Base-by-base conservation (phyloP, 2,329 filamentous ascomycete genomes). In the Ophiostoma triangulosporum region DNA sequence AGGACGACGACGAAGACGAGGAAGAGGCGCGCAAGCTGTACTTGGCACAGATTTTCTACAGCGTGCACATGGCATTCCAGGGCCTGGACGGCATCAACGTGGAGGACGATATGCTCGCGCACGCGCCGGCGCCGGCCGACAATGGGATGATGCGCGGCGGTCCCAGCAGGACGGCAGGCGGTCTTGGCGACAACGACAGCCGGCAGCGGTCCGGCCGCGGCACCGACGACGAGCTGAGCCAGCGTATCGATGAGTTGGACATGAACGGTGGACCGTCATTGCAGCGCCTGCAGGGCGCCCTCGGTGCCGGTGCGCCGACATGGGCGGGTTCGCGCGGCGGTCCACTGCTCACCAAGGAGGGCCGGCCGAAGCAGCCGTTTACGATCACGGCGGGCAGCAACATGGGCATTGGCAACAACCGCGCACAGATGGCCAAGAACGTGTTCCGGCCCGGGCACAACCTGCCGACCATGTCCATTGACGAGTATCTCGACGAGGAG, bases 401-500 rank as follows among this genome's bases (percentile, higher is more conserved):
- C 26, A 27, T 46, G 43, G 43, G 43, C 24, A 46, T 46, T 3
- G 43, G 43, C 43, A 83, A 84, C 56, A 84, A 76, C 59, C 78
- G 93, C 35, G 81, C 88, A 57, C 83, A 88, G 57, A 68, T 95
- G 56, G 79, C 83, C 56, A 75, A 83, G 55, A 85, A 85, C 3
- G 91, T 98, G 0, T 98, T 98, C 68, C 78, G 87, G 53, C 81
- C 88, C 0, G 88, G 93, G 7, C 93, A 98, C 66, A 96, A 88
- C 68, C 71, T 98, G 55, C 93, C 93, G 1, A 97, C 93, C 3
- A 97, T 98, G 93, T 87, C 81, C 1, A 96, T 98, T 57, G 93
- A 98, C 61, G 93, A 98, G 70, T 98, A 97, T 64, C 73, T 98
- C 15, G 93, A 94, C 51, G 91, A 97, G 68, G 93, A 97, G 71